Evolutionary conservation across 352 stramenopile species (phyloP), one percentile per base, ranked within the genome.

Genomic region (Pythium aquatile): DNA sequence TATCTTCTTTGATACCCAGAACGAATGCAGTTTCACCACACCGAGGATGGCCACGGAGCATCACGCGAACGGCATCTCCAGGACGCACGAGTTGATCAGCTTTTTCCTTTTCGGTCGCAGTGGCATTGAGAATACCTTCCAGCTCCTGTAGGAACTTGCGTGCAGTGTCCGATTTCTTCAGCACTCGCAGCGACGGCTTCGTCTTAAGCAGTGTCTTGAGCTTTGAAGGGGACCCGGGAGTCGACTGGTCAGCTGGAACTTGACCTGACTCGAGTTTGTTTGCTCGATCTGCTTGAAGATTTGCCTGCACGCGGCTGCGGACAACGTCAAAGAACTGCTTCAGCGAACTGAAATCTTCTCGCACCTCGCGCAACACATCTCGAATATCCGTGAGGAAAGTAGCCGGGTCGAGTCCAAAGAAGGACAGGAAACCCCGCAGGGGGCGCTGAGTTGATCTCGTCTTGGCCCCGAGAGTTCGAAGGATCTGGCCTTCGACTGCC

Each of bases 11-110:
- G 17, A 93, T 65, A 11, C 69, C 73, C 2, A 94, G 72, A 6
- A 94, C 83, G 29, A 82, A 93, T 1, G 77, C 83, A 1, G 85
- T 93, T 66, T 94, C 83, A 1, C 85, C 85, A 56, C 83, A 91
- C 3, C 83, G 81, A 4, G 81, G 66, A n/a, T 94, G 85, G 1
- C 85, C 85, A 52, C 76, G 79, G 16, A 94, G 61, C n/a, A 94
- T 78, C 26, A 94, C 73, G 5, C 85, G 79, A 7, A 94, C 82
- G 1, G 85, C 82, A n/a, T 87, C 72, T 5, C 83, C 79, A 2
- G 70, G 66, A 0, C 63, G 46, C 4, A 94, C 74, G 1, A 68
- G 54, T 13, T 78, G 63, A 24, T 83, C 63, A 2, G 76, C 63
- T 14, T 71, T 61, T 42, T 79, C 60, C 28, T 85, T 77, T 29